Percentiles rank a stretch among this genome's conserved stretches.
These are phyloP conservation scores for Lathyrus sativus DNA, from an alignment of 306 rosid genomes.

Conservation along the genomic window DNA sequence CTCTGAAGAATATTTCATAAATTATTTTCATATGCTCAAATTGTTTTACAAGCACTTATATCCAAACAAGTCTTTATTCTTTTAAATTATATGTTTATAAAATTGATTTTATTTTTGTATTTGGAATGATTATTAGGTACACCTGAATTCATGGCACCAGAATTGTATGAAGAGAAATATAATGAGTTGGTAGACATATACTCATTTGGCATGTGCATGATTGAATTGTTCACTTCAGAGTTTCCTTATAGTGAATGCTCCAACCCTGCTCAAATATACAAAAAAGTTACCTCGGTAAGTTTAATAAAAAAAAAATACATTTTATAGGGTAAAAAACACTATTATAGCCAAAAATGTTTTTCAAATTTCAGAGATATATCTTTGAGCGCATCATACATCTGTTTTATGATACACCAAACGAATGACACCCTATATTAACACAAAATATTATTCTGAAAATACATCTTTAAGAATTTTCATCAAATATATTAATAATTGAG, in stretches of 20 bases:
- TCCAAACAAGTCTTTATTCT: background rate
- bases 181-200: slow-evolving; percentile 81
- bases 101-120: background rate
- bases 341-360: no score
- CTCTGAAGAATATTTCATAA: background rate
- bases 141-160: slow-evolving; percentile 98
- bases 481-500: no score
- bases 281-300: slow-evolving; percentile 84
- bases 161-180: slow-evolving; percentile 88
- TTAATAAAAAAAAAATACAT: background rate
- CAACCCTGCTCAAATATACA: slow-evolving; percentile 94
- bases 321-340: no score
- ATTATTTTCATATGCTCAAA: no score
- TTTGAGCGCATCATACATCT: no score
- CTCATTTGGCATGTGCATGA: slow-evolving; percentile 89
- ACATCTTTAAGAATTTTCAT: no score
- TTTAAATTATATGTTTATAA: background rate
- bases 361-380: no score
- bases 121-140: slow-evolving; percentile 53
- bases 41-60: no score
- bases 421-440: no score
- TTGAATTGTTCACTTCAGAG: slow-evolving; percentile 85
- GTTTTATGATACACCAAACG: no score
- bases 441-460: no score
- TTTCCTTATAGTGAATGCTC: slow-evolving; percentile 85